Percentiles rank a stretch among this genome's conserved stretches.
Evolutionary conservation across 2,329 filamentous ascomycete genomes (phyloP).

Genomic region (Ilyonectria robusta): DNA sequence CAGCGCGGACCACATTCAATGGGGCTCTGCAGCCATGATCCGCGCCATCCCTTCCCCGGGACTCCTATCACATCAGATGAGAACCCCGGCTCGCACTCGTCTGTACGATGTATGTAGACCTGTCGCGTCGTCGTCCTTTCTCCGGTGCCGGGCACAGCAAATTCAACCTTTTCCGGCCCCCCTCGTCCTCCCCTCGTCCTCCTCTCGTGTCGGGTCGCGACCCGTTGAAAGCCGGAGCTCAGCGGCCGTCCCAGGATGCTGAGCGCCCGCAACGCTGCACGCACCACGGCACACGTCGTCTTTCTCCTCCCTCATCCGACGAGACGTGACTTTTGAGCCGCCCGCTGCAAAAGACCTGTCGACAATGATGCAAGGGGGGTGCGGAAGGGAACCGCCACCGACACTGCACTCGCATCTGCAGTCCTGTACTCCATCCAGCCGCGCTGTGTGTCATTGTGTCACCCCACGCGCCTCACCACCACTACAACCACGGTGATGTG

Average conservation of each 20-base stretch:
- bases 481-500: conserved; percentile 9
- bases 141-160: conserved; percentile 6
- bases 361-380: conserved; percentile 15
- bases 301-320: conserved; percentile 8
- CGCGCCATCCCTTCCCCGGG: neutral
- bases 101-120: neutral
- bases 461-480: conserved; percentile 31
- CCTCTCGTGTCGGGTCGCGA: conserved; percentile 7
- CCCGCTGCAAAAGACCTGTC: conserved; percentile 3
- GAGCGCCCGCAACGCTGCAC: conserved; percentile 35
- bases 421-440: conserved; percentile 4
- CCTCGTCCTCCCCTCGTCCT: neutral
- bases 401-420: neutral
- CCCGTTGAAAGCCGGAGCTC: conserved; percentile 4
- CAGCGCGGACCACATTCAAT: conserved; percentile 7
- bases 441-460: conserved; percentile 3
- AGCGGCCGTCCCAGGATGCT: conserved; percentile 29
- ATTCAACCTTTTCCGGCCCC: neutral
- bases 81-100: conserved; percentile 12
- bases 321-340: conserved; percentile 8
- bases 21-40: conserved; percentile 17
- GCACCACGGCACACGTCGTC: conserved; percentile 25
- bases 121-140: conserved; percentile 1
- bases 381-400: conserved; percentile 30
- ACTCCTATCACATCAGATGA: neutral